Conservation (phyloP, 495 filamentous ascomycete genomes). For the Diplogelasinospora grovesii region DNA sequence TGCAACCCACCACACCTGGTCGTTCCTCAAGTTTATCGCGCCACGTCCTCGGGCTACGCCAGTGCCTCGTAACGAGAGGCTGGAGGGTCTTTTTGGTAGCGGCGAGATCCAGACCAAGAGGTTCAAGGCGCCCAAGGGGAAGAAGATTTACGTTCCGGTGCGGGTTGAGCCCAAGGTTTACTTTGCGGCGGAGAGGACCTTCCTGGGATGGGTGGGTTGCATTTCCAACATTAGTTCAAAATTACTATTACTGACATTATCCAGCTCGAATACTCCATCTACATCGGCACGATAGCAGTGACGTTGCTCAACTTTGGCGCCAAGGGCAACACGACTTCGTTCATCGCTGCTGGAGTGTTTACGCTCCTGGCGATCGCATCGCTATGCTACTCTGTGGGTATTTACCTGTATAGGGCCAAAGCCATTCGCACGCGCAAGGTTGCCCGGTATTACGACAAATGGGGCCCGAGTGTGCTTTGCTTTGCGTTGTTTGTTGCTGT, state of each 20-base stretch:
- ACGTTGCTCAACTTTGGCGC: slow-evolving; percentile 81
- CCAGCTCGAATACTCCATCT: slow-evolving; percentile 86
- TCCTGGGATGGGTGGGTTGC: slow-evolving; percentile 73
- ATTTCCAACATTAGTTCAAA: background rate
- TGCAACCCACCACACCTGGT: slow-evolving; percentile 30
- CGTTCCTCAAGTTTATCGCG: slow-evolving; percentile 43
- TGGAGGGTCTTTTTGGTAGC: slow-evolving; percentile 39
- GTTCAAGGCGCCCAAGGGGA: slow-evolving; percentile 85
- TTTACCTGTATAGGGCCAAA: slow-evolving; percentile 82
- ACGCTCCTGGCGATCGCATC: slow-evolving; percentile 69
- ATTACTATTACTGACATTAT: slow-evolving; percentile 12
- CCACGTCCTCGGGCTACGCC: slow-evolving; percentile 56
- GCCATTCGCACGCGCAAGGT: slow-evolving; percentile 74
- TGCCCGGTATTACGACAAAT: slow-evolving; percentile 84
- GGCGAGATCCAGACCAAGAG: slow-evolving; percentile 51
- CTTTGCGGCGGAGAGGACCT: slow-evolving; percentile 93
- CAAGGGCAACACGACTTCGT: slow-evolving; percentile 41
- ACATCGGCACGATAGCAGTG: slow-evolving; percentile 85
- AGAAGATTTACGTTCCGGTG: slow-evolving; percentile 89
- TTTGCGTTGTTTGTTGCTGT: slow-evolving; percentile 64
- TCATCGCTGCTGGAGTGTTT: slow-evolving; percentile 68
- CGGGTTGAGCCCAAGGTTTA: slow-evolving; percentile 97
- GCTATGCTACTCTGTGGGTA: slow-evolving; percentile 68
- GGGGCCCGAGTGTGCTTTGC: slow-evolving; percentile 79
- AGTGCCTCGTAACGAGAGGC: slow-evolving; percentile 47